A percentile compares a stretch with the other conserved stretches of the same genome.
Conservation (phyloP, 169 alveolate genomes). For the Neospora caninum region DNA sequence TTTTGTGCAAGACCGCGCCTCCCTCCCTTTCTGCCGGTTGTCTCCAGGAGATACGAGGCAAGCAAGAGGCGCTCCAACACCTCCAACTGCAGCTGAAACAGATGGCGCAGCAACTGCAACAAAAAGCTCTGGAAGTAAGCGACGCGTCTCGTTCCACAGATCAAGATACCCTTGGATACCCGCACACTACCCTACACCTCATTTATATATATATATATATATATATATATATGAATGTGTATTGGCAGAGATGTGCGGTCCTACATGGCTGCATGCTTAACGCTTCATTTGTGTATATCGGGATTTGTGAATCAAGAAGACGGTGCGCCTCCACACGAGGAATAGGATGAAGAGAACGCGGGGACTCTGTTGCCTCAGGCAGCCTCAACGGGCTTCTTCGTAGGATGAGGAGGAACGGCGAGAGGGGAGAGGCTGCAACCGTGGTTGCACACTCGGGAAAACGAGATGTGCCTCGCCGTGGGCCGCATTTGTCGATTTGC, state of each 20-base stretch:
- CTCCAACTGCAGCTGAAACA: slow-evolving; percentile 21
- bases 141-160: neutral
- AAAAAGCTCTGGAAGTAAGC: slow-evolving; percentile 24
- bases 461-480: no score
- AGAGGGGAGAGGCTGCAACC: no score
- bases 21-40: neutral
- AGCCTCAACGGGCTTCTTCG: no score
- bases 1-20: neutral
- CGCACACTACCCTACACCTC: neutral
- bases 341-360: no score
- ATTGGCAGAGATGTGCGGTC: neutral
- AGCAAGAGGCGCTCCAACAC: slow-evolving; percentile 18
- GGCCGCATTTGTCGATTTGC: neutral
- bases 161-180: no score
- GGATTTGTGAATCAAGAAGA: no score
- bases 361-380: no score
- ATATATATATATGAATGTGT: neutral
- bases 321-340: no score
- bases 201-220: neutral
- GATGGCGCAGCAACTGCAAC: slow-evolving; percentile 36
- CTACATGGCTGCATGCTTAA: no score
- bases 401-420: no score
- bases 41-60: neutral
- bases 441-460: no score
- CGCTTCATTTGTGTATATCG: neutral